Evolutionary conservation across 1,284 basidiomycete species (phyloP).

Genomic region (Fistulina hepatica): DNA sequence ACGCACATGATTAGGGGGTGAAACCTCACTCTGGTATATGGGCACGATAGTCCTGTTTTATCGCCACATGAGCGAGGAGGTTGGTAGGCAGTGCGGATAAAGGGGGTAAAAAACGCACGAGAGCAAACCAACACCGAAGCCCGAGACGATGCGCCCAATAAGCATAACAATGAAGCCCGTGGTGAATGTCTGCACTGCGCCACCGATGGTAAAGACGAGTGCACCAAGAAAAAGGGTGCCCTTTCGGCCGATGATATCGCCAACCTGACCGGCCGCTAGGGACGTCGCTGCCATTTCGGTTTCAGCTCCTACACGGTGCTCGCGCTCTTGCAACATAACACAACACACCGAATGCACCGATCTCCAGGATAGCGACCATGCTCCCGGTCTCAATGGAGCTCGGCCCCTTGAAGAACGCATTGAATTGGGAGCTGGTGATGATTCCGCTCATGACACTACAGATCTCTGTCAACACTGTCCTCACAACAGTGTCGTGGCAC

Average conservation of each 20-base stretch:
- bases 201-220: slow-evolving; percentile 78
- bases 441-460: slow-evolving; percentile 77
- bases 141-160: slow-evolving; percentile 75
- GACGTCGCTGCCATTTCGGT: slow-evolving; percentile 66
- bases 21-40: slow-evolving; percentile 95
- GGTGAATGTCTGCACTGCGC: slow-evolving; percentile 82
- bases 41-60: slow-evolving; percentile 87
- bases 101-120: slow-evolving; percentile 46
- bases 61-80: too few species aligned
- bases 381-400: slow-evolving; percentile 59
- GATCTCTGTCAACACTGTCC: not conserved
- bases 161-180: slow-evolving; percentile 79
- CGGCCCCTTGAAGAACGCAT: slow-evolving; percentile 71
- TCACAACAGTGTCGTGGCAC: slow-evolving; percentile 11
- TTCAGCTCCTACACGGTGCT: slow-evolving; percentile 3
- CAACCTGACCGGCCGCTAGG: slow-evolving; percentile 76
- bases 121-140: slow-evolving; percentile 87
- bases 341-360: slow-evolving; percentile 80
- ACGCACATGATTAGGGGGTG: slow-evolving; percentile 84
- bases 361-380: slow-evolving; percentile 86
- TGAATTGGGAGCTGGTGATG: slow-evolving; percentile 91
- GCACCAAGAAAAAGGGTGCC: slow-evolving; percentile 84
- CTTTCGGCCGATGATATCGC: slow-evolving; percentile 79
- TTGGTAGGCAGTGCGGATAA: not conserved
- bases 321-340: not conserved